A percentile compares a stretch with the other conserved stretches of the same genome.
These are phyloP conservation scores for Cudoniella acicularis DNA, from an alignment of 495 filamentous ascomycete species.

Conservation along the genomic window DNA sequence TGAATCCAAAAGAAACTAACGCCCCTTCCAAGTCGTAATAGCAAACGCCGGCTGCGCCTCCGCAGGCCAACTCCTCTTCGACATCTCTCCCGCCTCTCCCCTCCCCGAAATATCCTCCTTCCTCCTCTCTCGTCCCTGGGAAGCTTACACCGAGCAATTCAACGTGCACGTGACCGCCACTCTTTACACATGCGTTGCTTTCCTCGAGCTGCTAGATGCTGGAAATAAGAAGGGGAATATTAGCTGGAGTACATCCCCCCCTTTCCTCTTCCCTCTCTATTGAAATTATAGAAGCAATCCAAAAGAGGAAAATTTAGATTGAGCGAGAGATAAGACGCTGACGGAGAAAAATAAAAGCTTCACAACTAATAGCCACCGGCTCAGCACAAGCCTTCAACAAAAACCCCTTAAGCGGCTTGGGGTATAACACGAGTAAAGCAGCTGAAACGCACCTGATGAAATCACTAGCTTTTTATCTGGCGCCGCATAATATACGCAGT, in stretches of 20 bases:
- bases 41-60: slow-evolving; percentile 62
- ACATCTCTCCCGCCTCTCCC: slow-evolving; percentile 27
- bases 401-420: slow-evolving; percentile 48
- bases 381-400: slow-evolving; percentile 57
- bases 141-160: slow-evolving; percentile 58
- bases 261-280: too few relatives aligned
- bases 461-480: slow-evolving; percentile 47
- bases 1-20: too few relatives aligned
- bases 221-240: slow-evolving; percentile 54
- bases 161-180: slow-evolving; percentile 56
- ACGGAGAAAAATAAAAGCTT: too few relatives aligned
- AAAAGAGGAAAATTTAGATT: too few relatives aligned
- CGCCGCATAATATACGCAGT: slow-evolving; percentile 54
- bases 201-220: slow-evolving; percentile 57
- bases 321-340: too few relatives aligned
- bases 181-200: slow-evolving; percentile 63
- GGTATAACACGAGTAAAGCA: slow-evolving; percentile 62
- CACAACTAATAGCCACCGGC: slow-evolving; percentile 62
- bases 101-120: slow-evolving; percentile 37
- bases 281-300: too few relatives aligned
- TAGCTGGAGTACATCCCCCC: slow-evolving; percentile 40
- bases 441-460: slow-evolving; percentile 63
- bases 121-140: slow-evolving; percentile 46
- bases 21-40: slow-evolving; percentile 46
- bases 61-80: slow-evolving; percentile 40